Base-by-base conservation (phyloP, 768 basidiomycete genomes). In the Chalciporus piperatus region DNA sequence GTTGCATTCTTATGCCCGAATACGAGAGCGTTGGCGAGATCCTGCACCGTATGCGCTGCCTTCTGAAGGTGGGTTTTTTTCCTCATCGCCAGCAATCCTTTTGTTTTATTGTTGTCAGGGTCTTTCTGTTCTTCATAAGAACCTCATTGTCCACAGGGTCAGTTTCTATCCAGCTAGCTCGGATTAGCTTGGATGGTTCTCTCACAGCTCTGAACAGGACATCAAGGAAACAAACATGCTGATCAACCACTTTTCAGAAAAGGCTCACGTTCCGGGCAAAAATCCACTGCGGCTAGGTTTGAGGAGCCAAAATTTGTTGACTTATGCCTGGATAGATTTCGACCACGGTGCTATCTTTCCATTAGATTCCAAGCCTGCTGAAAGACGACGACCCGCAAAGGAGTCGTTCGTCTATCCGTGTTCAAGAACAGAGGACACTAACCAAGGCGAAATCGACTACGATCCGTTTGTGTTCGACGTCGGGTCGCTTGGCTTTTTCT, bases 391-490 rank as follows among this genome's bases (percentile, higher is more conserved):
- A 25, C 54, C 50, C 25, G 48, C 54, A 5, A 23, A 32, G 16
- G 41, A 41, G 33, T 51, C 49, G 5, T 48, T 56, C 43, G 25
- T 42, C 10, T 38, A 40, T 28, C 16, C 11, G 40, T 44, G 25
- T 22, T 27, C 38, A 10, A 33, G 10, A 4, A 47, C 56, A 4
- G 11, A 28, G 16, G 62, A 67, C 37, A 55, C 59, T 0, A 6
- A 19, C 6, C 58, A 65, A 48, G 65, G 64, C 2, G 62, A 66
- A 40, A 51, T 58, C 20, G 58, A 59, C 25, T 68, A 62, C 47
- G 53, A 66, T 40, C 63, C 65, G 1, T 66, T 64, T 43, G 58
- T 60, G 1, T 62, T 52, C 37, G 67, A 67, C 38, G 63, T 69
- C 11, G 61, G 60, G 9, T 45, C 44, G 16, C 17, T 68, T 42